phyloP scores from a whole-genome alignment of 2,329 filamentous ascomycete genomes.

The Elsinoe arachidis region DNA sequence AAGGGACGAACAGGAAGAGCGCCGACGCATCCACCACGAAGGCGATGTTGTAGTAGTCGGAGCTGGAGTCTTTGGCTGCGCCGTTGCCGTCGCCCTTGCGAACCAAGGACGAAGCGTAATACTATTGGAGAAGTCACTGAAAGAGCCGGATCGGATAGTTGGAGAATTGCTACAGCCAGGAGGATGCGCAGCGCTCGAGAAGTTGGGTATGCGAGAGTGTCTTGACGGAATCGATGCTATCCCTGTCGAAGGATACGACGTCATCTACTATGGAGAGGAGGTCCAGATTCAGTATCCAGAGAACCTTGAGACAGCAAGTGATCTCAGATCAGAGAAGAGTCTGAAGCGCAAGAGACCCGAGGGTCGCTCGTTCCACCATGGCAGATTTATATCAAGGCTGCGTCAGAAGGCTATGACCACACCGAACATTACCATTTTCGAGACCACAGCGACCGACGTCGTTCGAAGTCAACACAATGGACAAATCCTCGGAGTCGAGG shows the following conservation, averaged over 20 bases:
- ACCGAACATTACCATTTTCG: slow-evolving; percentile 80
- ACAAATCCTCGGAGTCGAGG: slow-evolving; percentile 76
- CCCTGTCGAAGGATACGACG: slow-evolving; percentile 74
- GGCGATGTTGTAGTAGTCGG: slow-evolving; percentile 86
- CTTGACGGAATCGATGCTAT: slow-evolving; percentile 84
- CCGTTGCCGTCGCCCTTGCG: slow-evolving; percentile 72
- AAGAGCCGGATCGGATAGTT: slow-evolving; percentile 90
- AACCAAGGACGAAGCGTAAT: slow-evolving; percentile 87
- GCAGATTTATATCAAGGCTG: slow-evolving; percentile 78
- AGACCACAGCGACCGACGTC: slow-evolving; percentile 73
- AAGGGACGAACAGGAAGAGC: slow-evolving; percentile 29
- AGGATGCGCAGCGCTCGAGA: slow-evolving; percentile 69
- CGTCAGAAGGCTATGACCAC: slow-evolving; percentile 64
- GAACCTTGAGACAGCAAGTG: slow-evolving; percentile 32
- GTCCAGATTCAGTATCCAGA: slow-evolving; percentile 73
- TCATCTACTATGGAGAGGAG: slow-evolving; percentile 68
- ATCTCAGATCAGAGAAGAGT: slow-evolving; percentile 26
- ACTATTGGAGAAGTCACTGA: slow-evolving; percentile 77
- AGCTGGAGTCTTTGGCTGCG: slow-evolving; percentile 82
- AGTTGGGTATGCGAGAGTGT: slow-evolving; percentile 72
- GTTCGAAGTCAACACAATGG: slow-evolving; percentile 60
- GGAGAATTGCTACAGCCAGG: slow-evolving; percentile 92
- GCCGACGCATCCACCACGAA: slow-evolving; percentile 49
- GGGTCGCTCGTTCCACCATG: slow-evolving; percentile 85
- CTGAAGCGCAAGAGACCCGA: slow-evolving; percentile 47